Evolutionary conservation across 441 rosid species (phyloP).

Genomic region (Daphne laureola): DNA sequence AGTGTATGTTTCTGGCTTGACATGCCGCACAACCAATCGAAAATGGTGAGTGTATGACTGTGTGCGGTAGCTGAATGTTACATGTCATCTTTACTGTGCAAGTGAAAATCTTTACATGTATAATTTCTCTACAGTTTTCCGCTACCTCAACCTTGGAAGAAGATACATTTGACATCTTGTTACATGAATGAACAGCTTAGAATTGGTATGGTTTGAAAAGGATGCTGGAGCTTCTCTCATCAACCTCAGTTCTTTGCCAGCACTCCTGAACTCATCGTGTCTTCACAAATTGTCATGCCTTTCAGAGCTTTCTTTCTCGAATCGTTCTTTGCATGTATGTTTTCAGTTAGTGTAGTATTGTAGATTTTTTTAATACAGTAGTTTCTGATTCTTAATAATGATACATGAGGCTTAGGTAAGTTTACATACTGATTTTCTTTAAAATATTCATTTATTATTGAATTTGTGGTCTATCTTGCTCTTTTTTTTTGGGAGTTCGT

Average conservation of each 20-base stretch:
- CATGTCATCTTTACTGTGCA: neutral
- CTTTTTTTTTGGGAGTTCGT: too few relatives aligned
- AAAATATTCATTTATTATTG: too few relatives aligned
- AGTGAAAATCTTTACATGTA: conserved; percentile 3
- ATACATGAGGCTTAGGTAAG: too few relatives aligned
- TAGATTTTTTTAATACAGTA: too few relatives aligned
- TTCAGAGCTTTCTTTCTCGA: conserved; percentile 40
- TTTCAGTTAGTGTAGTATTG: neutral
- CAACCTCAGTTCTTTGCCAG: conserved; percentile 82
- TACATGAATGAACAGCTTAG: conserved; percentile 42
- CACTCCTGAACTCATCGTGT: conserved; percentile 78
- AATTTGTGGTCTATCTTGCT: too few relatives aligned
- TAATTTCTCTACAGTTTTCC: conserved; percentile 2
- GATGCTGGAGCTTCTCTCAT: conserved; percentile 50
- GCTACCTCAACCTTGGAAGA: neutral
- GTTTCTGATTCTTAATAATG: too few relatives aligned
- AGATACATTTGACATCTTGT: neutral
- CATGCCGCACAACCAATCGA: conserved; percentile 48
- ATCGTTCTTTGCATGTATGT: conserved; percentile 42
- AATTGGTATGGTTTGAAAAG: conserved; percentile 62
- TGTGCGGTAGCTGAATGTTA: conserved; percentile 6
- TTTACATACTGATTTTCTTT: too few relatives aligned
- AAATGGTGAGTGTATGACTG: conserved; percentile 33
- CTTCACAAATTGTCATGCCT: conserved; percentile 54
- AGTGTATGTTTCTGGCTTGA: conserved; percentile 61